phyloP scores from a whole-genome alignment of 768 basidiomycete species.

The Hygrophoropsis aurantiaca region DNA sequence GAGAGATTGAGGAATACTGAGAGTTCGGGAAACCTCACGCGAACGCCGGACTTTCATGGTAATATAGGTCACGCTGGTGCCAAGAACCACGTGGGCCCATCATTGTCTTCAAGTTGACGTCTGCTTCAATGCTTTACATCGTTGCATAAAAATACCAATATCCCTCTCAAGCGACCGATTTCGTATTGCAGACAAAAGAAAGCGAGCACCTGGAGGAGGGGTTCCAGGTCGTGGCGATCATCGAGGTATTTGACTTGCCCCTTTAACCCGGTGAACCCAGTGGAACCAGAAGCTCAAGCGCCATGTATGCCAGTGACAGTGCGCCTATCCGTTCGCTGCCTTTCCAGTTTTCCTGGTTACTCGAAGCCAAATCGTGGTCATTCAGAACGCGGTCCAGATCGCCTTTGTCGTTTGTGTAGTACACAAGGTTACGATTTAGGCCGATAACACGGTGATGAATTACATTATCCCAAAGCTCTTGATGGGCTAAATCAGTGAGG shows the following conservation, averaged over 20 bases:
- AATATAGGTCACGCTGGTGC: too few relatives aligned
- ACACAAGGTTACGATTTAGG: conserved; percentile 14
- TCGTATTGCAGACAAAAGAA: conserved; percentile 16
- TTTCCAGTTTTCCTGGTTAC: background rate
- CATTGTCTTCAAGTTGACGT: too few relatives aligned
- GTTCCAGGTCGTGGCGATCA: conserved; percentile 34
- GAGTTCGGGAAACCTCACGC: too few relatives aligned
- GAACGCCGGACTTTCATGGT: too few relatives aligned
- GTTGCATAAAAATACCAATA: too few relatives aligned
- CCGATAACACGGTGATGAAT: conserved; percentile 15
- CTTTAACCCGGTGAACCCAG: conserved; percentile 4
- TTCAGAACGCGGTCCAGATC: conserved; percentile 9
- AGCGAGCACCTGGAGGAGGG: conserved; percentile 28
- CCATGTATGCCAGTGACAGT: conserved; percentile 16
- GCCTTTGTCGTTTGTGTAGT: background rate
- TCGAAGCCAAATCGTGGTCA: conserved; percentile 12
- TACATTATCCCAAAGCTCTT: conserved; percentile 3
- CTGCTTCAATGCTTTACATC: too few relatives aligned
- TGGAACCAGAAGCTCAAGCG: conserved; percentile 5
- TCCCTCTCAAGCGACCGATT: too few relatives aligned
- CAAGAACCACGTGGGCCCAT: too few relatives aligned
- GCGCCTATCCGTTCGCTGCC: conserved; percentile 13
- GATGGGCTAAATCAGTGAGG: conserved; percentile 10
- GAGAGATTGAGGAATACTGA: too few relatives aligned
- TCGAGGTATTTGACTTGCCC: conserved; percentile 18